Evolutionary conservation across 2,329 filamentous ascomycete genomes (phyloP).

Genomic region (Thyridium curvatum): DNA sequence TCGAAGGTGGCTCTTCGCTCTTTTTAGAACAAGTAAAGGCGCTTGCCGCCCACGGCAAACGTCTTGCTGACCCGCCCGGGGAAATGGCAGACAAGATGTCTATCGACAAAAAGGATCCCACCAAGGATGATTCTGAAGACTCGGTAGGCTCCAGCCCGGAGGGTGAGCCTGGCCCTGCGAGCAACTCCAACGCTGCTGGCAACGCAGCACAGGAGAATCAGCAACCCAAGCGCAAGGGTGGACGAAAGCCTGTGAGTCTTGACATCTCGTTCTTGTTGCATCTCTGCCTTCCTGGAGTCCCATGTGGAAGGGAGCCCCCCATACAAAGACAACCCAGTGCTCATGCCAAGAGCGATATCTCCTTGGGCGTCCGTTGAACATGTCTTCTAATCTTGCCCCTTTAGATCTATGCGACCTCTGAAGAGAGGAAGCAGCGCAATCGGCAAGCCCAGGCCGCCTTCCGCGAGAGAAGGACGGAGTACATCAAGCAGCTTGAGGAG

Average conservation of each 20-base stretch:
- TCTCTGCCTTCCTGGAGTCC: not conserved
- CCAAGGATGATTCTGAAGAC: conserved; percentile 55
- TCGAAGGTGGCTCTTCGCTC: not conserved
- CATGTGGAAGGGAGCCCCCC: too few species aligned
- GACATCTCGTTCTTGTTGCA: conserved; percentile 5
- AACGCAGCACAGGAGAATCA: conserved; percentile 43
- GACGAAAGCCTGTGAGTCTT: conserved; percentile 80
- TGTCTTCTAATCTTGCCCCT: conserved; percentile 4
- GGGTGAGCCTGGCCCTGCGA: conserved; percentile 37
- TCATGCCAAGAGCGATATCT: conserved; percentile 4
- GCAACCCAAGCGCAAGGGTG: conserved; percentile 91
- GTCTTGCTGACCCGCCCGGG: conserved; percentile 25
- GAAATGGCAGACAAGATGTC: conserved; percentile 64
- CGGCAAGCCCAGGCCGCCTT: conserved; percentile 96
- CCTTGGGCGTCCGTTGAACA: too few species aligned
- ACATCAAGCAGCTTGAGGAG: conserved; percentile 97
- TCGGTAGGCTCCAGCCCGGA: conserved; percentile 56
- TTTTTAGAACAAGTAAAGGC: conserved; percentile 19
- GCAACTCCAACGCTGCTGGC: conserved; percentile 19
- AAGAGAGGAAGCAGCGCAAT: conserved; percentile 97
- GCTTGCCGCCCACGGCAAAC: conserved; percentile 33
- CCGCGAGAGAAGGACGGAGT: conserved; percentile 92
- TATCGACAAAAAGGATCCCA: conserved; percentile 53
- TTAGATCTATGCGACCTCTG: conserved; percentile 96
- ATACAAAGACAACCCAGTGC: too few species aligned